Evolutionary conservation across 768 basidiomycete species (phyloP).

Genomic region (Tricholomella constricta): DNA sequence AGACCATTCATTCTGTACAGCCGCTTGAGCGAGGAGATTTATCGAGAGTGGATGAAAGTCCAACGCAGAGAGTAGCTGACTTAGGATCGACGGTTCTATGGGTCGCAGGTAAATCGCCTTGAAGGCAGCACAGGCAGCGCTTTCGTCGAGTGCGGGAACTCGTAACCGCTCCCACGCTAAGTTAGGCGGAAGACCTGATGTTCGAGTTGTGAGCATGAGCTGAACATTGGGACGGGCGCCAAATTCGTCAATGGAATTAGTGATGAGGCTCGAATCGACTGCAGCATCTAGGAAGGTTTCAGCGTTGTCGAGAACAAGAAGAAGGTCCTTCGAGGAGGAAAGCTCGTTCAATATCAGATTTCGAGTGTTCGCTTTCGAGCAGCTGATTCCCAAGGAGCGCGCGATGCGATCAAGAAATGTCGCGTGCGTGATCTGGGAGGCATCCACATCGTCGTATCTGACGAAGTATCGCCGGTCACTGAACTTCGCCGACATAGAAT

Average conservation of each 20-base stretch:
- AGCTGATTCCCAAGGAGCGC: background rate
- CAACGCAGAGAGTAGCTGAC: slow-evolving; percentile 8
- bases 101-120: background rate
- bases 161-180: slow-evolving; percentile 8
- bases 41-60: slow-evolving; percentile 20
- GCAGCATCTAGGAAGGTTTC: slow-evolving; percentile 16
- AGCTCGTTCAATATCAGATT: background rate
- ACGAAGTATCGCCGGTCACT: slow-evolving; percentile 8
- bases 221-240: slow-evolving; percentile 9
- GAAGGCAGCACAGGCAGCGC: slow-evolving; percentile 7
- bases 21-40: slow-evolving; percentile 17
- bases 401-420: slow-evolving; percentile 11
- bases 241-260: slow-evolving; percentile 8
- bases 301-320: slow-evolving; percentile 17
- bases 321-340: background rate
- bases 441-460: slow-evolving; percentile 14
- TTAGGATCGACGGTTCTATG: background rate
- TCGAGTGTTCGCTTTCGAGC: background rate
- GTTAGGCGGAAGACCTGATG: slow-evolving; percentile 7
- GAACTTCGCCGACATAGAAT: slow-evolving; percentile 4
- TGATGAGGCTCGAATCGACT: slow-evolving; percentile 8
- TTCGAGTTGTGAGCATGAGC: slow-evolving; percentile 12
- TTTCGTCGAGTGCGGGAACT: slow-evolving; percentile 9
- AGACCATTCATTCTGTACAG: slow-evolving; percentile 17
- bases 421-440: slow-evolving; percentile 3